A percentile compares a stretch with the other conserved stretches of the same genome.
These are phyloP conservation scores for Stevia rebaudiana DNA, from an alignment of 140 eudicot species.

Conservation along the genomic window DNA sequence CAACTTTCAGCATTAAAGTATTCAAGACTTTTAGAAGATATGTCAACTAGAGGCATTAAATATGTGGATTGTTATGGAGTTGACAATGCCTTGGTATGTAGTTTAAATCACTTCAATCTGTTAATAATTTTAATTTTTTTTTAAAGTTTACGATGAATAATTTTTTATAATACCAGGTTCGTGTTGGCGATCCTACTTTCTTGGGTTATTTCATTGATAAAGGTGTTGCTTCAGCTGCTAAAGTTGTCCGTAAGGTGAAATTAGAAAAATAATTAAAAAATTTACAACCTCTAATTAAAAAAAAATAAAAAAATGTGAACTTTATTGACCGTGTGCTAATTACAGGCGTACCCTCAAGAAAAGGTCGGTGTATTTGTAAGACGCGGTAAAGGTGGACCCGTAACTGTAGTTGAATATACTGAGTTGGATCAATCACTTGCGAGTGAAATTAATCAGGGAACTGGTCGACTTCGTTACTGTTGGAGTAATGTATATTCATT, in stretches of 20 bases:
- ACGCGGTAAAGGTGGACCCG: slow-evolving; percentile 97
- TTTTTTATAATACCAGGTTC: slow-evolving; percentile 46
- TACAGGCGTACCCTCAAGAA: slow-evolving; percentile 97
- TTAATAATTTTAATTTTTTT: not conserved
- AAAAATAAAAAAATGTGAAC: not conserved
- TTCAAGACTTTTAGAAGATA: slow-evolving; percentile 85
- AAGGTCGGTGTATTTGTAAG: slow-evolving; percentile 95
- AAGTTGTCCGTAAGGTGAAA: slow-evolving; percentile 88
- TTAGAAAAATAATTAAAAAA: not conserved
- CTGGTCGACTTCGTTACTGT: slow-evolving; percentile 93
- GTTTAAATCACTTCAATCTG: not conserved
- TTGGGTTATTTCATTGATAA: slow-evolving; percentile 92
- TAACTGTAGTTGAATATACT: slow-evolving; percentile 91
- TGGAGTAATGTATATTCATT: slow-evolving; percentile 85
- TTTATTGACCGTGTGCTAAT: not conserved
- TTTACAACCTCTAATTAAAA: not conserved
- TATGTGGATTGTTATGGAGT: slow-evolving; percentile 97
- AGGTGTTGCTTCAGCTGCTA: slow-evolving; percentile 91
- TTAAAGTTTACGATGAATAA: not conserved
- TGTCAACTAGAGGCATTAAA: slow-evolving; percentile 82
- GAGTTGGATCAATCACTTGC: slow-evolving; percentile 88
- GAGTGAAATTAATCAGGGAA: slow-evolving; percentile 80
- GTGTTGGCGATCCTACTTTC: slow-evolving; percentile 98
- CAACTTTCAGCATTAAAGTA: slow-evolving; percentile 65
- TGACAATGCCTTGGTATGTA: slow-evolving; percentile 83